Base-by-base conservation (phyloP, 75 land plant genomes). In the Larix kaempferi region DNA sequence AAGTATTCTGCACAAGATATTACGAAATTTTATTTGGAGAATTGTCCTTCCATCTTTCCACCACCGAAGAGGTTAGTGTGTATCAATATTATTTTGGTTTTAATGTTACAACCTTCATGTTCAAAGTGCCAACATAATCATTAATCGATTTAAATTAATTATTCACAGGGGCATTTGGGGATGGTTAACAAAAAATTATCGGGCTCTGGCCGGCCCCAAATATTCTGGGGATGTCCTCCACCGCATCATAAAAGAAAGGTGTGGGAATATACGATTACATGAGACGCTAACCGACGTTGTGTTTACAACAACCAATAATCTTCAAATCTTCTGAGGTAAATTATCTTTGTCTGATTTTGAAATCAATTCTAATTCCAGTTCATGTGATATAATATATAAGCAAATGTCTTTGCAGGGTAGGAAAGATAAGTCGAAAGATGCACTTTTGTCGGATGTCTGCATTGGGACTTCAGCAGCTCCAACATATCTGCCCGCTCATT, bases 211-310 rank as follows among this genome's bases (percentile, higher is more conserved):
- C 37, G 90, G 93, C 0, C 90, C 90, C 13, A 84, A 84, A 74
- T 86, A 91, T 71, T 80, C 79, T 63, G 82, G 87, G 13, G 67
- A 79, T n/a, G 76, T 83, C 21, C 72, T 91, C 63, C 77, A 81
- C 23, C 22, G 77, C 1, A 60, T 85, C 6, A 17, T 86, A 5
- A 58, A 26, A 19, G 57, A 75, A 13, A 26, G 62, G 2, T 61
- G 84, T 26, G 82, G 83, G 4, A 17, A 76, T 27, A 39, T 39
- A 17, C 80, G 72, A 27, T 39, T 91, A 57, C 62, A 74, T 16
- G 74, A 88, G 29, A 81, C 88, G 16, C 17, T 88, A 17, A 86
- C 93, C 0, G 56, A 82, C 41, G 78, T 91, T 56, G 82, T 86
- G 33, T 27, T 35, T 52, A 2, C 82, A 84, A 49, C 88, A 91